Percentiles rank a stretch among this genome's conserved stretches.
These are phyloP conservation scores for Penicillium verrucosum DNA, from an alignment of 2,329 filamentous ascomycete species.

Conservation along the genomic window DNA sequence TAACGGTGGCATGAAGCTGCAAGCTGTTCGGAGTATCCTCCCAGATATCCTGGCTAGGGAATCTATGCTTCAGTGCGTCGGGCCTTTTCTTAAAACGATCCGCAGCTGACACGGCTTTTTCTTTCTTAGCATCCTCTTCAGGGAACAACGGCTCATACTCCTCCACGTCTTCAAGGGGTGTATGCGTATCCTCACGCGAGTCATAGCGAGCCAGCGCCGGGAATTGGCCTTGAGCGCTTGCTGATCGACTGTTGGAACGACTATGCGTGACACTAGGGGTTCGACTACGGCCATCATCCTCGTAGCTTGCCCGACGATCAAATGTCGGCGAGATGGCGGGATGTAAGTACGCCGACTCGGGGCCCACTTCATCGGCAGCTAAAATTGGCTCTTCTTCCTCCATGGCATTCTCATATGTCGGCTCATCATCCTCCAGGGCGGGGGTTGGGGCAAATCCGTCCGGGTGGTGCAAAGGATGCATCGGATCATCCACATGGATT, in stretches of 20 bases:
- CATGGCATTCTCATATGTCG: conserved; percentile 48
- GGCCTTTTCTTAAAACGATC: conserved; percentile 56
- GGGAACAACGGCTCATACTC: conserved; percentile 95
- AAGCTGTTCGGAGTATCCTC: conserved; percentile 89
- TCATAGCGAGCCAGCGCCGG: conserved; percentile 53
- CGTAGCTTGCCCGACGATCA: conserved; percentile 60
- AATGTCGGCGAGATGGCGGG: conserved; percentile 77
- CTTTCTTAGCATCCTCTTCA: conserved; percentile 64
- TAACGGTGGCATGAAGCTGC: conserved; percentile 73
- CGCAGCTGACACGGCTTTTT: conserved; percentile 50
- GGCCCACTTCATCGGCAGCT: conserved; percentile 79
- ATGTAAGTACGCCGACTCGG: conserved; percentile 64
- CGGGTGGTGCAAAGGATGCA: conserved; percentile 41
- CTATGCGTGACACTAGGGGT: conserved; percentile 58
- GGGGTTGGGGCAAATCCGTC: conserved; percentile 51
- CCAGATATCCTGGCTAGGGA: conserved; percentile 96
- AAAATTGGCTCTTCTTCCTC: conserved; percentile 75
- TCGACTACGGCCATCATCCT: conserved; percentile 50
- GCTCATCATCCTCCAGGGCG: conserved; percentile 49
- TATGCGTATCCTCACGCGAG: conserved; percentile 55
- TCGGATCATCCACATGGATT: conserved; percentile 74
- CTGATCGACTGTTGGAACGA: conserved; percentile 62
- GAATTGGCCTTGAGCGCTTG: conserved; percentile 59
- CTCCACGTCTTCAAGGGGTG: conserved; percentile 79
- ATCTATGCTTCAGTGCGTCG: conserved; percentile 61